Evolutionary conservation across 2,329 filamentous ascomycete species (phyloP), one percentile per base, ranked within the genome.

Genomic region (Ophiostoma triangulosporum): DNA sequence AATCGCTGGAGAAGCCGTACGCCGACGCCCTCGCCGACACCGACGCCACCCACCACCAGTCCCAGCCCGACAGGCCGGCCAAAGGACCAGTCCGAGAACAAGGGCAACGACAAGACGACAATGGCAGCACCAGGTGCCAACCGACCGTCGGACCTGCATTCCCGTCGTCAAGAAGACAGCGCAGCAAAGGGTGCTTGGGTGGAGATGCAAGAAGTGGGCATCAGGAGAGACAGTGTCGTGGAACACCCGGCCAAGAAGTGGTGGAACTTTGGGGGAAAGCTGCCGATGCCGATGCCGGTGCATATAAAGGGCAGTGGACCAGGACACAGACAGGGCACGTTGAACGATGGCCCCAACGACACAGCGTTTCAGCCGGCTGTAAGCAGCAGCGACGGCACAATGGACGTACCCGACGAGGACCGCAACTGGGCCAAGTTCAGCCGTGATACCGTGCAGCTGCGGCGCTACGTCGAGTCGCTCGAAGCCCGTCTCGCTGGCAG

Each of bases 381-480:
- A 4, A 46, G 20, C 11, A 27, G 12, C 20, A 11, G 17, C 6
- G 29, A 33, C 12, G 46, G 17, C 17, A 15, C 29, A 2, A 68
- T 64, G 6, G 57, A 54, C 8, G 26, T 38, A 40, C 15, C 22
- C 43, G 38, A 54, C 24, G 57, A 55, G 12, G 54, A 60, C 56
- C 54, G 59, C 54, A 55, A 60, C 38, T 63, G 61, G 61, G 48
- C 58, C 36, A 57, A 58, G 33, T 63, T 63, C 14, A 53, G 52
- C n/a, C 45, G 56, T 12, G 58, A 64, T 29, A 54, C 59, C 6
- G 55, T 54, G 12, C 59, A 54, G 53, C 55, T 64, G 40, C 57
- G 62, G 15, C 53, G 56, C 7, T 62, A 64, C 40, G 60, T 64
- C 22, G 61, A 63, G 54, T 35, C 54, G 3, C 57, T 64, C 9